Base-by-base conservation (phyloP, 2,329 filamentous ascomycete genomes). In the Alternaria alternata region DNA sequence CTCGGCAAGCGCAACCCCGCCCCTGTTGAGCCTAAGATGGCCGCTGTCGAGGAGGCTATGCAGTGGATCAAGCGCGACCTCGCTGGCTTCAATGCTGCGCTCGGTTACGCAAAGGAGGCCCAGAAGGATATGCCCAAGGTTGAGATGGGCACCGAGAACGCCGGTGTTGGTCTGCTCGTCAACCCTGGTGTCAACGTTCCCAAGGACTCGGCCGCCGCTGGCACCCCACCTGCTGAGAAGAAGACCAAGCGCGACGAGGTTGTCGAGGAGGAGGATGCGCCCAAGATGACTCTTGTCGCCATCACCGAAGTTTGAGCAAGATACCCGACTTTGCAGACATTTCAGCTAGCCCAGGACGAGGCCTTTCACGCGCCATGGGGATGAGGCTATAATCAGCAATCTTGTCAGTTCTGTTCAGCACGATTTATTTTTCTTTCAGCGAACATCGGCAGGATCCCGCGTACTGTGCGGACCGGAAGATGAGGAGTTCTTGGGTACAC, bases 61-160 rank as follows among this genome's bases (percentile, higher is more conserved):
- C 56, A 73, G 42, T 78, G 76, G 75, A 77, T 79, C 69, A 84
- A 84, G 77, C 79, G 83, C 48, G 82, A 85, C 62, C 74, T 84
- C 38, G 68, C 78, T 60, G 80, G 82, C 52, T 85, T 85, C 73
- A 78, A 82, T 63, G 79, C 80, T 14, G 83, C 83, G 1, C 79
- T 85, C 16, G 75, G 66, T 49, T 85, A 78, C 63, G 82, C 83
- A 54, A 79, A 82, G 65, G 80, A 78, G 43, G 82, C 82, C 20
- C 74, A 82, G 71, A 76, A 75, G 69, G 81, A 82, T 67, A 73
- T 75, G 36, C 83, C 83, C 63, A 82, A 83, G 75, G 70, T 85
- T 44, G 78, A 85, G 72, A 76, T 85, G 42, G 83, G 83, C 57
- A 83, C 82, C 26, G 79, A 80, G 58, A 77, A 77, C 57, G 78